Evolutionary conservation across 495 filamentous ascomycete genomes (phyloP), one percentile per base, ranked within the genome.

Genomic region (Penicillium lividum): DNA sequence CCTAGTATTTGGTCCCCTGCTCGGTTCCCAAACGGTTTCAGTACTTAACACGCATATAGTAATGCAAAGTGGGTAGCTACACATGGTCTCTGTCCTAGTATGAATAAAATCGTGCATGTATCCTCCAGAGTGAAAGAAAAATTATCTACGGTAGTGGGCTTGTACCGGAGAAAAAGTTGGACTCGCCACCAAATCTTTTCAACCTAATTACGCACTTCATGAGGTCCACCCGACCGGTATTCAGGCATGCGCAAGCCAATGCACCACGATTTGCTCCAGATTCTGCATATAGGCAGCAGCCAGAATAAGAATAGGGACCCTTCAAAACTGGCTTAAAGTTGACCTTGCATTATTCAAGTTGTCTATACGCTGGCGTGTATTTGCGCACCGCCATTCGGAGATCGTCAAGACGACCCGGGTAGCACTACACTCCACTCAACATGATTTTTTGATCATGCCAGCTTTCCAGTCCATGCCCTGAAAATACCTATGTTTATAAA

Each of bases 201-300:
- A 11, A 9, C 9, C 6, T 13, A 13, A 46, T 52, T 36, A 31
- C 30, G 18, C 49, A 34, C 31, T 34, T 52, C 31, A 52, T 16
- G 49, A 36, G 9, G 18, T 54, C 45, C 52, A 55, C 52, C 44
- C 58, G 58, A 60, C 52, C 52, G 52, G 38, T 22, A 44, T 48
- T 55, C 51, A 34, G 51, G 31, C 16, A 18, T 28, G 51, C 51
- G 51, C 38, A 53, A 53, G 38, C 51, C 38, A 22, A 22, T 22
- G 22, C 25, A 43, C 36, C 22, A 16, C 15, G 11, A 31, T 29
- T 30, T 49, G 9, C n/a, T 49, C 46, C 38, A 44, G 51, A 42
- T 31, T 54, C 7, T 15, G 29, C 25, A 50, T 25, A 49, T 13
- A 56, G 44, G 54, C 54, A 56, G 33, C 54, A 56, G 45, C 13